Evolutionary conservation across 2,329 filamentous ascomycete genomes (phyloP), one percentile per base, ranked within the genome.

Genomic region (Talaromyces albobiverticillius): DNA sequence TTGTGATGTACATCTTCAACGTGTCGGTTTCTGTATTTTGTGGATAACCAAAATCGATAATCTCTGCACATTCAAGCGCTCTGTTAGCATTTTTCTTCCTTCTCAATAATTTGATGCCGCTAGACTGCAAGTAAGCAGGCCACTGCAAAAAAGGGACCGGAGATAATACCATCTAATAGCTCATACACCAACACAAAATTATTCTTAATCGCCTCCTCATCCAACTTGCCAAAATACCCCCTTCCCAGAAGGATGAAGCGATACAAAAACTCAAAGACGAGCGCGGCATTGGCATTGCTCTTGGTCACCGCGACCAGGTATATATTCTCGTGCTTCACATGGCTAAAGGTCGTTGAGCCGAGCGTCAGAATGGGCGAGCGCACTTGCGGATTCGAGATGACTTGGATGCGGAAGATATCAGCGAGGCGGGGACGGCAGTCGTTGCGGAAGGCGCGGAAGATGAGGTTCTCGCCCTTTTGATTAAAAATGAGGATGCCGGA

Each of bases 1-100:
- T 99, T 41, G 95, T 99, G 68, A 99, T 99, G 80, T 99, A 99
- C 93, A 97, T 97, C 76, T 99, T 99, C 64, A 99, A 80, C 14
- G 94, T 97, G 72, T 99, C 94, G 51, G 93, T 96, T 76, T 99
- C 94, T 59, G 94, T 99, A 72, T 97, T 97, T 72, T 99, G 94
- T 31, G 94, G 94, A 71, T 99, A 99, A 59, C 94, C 94, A 74
- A 99, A 99, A 75, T 99, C 94, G 70, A 99, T 85, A 67, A 99
- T 96, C 77, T 99, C 94, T 94, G 63, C 18, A 46, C 26, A 23
- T 29, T 16, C n/a, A 32, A 51, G 36, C 31, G 26, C 26, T 29
- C 10, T 31, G 31, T 47, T 26, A 42, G 48, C 23, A 42, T n/a
- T 36, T 16, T 42, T 36, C 18, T 56, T 25, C 26, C 32, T 32